Percentiles rank a stretch among this genome's conserved stretches.
Conservation (phyloP, 2,329 filamentous ascomycete genomes). For the Drechslerella coelobrocha region DNA sequence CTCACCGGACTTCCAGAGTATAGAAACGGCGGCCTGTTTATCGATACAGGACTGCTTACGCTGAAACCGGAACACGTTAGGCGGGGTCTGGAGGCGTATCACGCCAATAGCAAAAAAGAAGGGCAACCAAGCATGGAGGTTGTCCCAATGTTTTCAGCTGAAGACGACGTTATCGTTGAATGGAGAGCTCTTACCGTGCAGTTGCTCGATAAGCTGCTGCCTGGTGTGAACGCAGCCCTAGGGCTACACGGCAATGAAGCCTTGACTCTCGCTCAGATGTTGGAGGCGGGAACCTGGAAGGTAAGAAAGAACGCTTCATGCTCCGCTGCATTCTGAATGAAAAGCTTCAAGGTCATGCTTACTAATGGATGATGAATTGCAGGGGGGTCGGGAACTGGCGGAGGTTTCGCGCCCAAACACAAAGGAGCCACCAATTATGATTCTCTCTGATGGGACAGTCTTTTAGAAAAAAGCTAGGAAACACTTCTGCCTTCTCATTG, state of each 20-base stretch:
- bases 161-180: constrained; percentile 80
- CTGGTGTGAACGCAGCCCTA: constrained; percentile 72
- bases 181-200: constrained; percentile 79
- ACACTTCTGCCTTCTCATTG: constrained; percentile 26
- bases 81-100: constrained; percentile 73
- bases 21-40: constrained; percentile 85
- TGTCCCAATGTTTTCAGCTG: constrained; percentile 73
- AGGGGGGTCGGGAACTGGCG: constrained; percentile 92
- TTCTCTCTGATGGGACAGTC: constrained; percentile 93
- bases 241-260: constrained; percentile 72
- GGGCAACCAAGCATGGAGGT: constrained; percentile 76
- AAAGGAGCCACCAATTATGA: constrained; percentile 94
- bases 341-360: constrained; percentile 6
- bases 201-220: constrained; percentile 73
- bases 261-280: constrained; percentile 81
- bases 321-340: constrained; percentile 1
- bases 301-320: constrained; percentile 62
- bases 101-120: constrained; percentile 73
- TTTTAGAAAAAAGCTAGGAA: constrained; percentile 67
- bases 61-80: constrained; percentile 74
- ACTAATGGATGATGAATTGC: constrained; percentile 52
- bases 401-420: constrained; percentile 95
- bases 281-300: constrained; percentile 98
- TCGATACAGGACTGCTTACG: constrained; percentile 80
- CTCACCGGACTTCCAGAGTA: constrained; percentile 91